phyloP scores from a whole-genome alignment of 345 rosid genomes.

The Dovyalis caffra region DNA sequence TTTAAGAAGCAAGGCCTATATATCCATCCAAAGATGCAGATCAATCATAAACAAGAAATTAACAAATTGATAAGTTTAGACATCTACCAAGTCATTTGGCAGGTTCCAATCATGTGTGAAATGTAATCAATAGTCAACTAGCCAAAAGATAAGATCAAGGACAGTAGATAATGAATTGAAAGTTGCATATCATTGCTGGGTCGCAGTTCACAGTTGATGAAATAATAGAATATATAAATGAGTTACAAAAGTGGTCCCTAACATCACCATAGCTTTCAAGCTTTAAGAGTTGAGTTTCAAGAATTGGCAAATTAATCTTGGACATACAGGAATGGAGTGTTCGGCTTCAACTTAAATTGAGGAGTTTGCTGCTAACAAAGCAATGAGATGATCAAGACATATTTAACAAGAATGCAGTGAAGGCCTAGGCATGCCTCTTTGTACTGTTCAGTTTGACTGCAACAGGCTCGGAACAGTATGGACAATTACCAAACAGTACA shows the following conservation, averaged over 20 bases:
- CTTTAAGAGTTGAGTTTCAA: neutral
- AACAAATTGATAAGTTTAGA: neutral
- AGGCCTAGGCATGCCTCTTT: constrained; percentile 21
- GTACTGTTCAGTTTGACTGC: constrained; percentile 56
- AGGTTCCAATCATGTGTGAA: constrained; percentile 4
- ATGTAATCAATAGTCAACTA: neutral
- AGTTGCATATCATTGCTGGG: neutral
- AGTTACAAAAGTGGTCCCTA: neutral
- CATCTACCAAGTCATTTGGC: neutral
- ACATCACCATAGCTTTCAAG: too few species aligned
- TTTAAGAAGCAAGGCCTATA: neutral
- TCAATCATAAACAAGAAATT: neutral
- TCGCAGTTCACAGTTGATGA: neutral
- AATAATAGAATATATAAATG: neutral
- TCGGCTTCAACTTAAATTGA: too few species aligned
- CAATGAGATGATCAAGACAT: neutral
- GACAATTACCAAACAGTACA: constrained; percentile 76
- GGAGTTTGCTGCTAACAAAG: too few species aligned
- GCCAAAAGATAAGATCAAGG: neutral
- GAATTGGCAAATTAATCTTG: neutral
- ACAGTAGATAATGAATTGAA: constrained; percentile 15
- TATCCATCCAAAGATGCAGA: neutral
- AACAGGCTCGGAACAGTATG: constrained; percentile 69
- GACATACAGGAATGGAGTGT: neutral
- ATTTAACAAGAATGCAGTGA: neutral